phyloP scores from a whole-genome alignment of 2,329 filamentous ascomycete genomes.

The Colletotrichum cordylinicola region DNA sequence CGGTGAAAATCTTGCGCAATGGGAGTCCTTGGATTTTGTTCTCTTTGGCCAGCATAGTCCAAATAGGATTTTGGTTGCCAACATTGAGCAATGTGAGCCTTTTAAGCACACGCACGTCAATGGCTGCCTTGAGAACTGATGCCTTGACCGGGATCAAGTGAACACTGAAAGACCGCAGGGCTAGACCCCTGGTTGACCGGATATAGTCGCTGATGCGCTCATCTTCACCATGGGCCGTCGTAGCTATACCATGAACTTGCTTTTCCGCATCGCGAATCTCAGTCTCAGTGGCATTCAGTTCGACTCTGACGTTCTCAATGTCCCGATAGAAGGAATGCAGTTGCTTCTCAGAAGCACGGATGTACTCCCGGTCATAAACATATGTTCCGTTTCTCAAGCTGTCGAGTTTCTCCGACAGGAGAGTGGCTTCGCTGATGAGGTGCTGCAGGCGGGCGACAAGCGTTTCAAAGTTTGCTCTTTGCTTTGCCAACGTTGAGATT shows the following conservation, averaged over 20 bases:
- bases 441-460: conserved; percentile 36
- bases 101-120: conserved; percentile 63
- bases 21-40: conserved; percentile 57
- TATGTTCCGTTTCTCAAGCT: conserved; percentile 24
- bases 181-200: conserved; percentile 62
- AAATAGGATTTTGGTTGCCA: conserved; percentile 65
- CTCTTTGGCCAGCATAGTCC: conserved; percentile 60
- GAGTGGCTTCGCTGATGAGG: conserved; percentile 34
- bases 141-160: conserved; percentile 66
- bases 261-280: conserved; percentile 41
- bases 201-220: conserved; percentile 56
- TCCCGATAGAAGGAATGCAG: conserved; percentile 34
- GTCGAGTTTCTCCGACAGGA: conserved; percentile 35
- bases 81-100: conserved; percentile 68
- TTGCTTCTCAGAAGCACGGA: conserved; percentile 32
- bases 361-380: conserved; percentile 18
- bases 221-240: conserved; percentile 23
- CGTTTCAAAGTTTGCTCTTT: conserved; percentile 38
- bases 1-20: conserved; percentile 65
- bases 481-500: conserved; percentile 29
- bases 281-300: conserved; percentile 39
- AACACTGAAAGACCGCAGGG: conserved; percentile 59
- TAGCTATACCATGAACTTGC: conserved; percentile 16
- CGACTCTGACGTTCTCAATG: conserved; percentile 37
- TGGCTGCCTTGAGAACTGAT: conserved; percentile 58